A percentile compares a stretch with the other conserved stretches of the same genome.
Evolutionary conservation across 2,329 filamentous ascomycete species (phyloP).

Genomic region (Scytalidium sp.): DNA sequence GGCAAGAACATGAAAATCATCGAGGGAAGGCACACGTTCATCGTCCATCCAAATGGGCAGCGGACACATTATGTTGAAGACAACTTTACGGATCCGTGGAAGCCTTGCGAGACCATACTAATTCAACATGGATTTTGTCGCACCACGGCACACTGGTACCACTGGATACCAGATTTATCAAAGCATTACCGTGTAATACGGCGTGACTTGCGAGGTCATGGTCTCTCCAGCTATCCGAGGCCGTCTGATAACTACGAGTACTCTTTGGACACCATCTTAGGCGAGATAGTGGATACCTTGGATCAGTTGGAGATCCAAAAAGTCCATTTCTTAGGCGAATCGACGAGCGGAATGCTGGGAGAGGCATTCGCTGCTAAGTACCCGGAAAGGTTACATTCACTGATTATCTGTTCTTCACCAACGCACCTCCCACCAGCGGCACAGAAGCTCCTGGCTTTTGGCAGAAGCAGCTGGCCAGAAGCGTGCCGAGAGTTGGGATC

Average conservation of each 20-base stretch:
- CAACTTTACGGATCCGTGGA: conserved; percentile 4
- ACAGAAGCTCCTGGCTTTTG: background rate
- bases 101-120: conserved; percentile 25
- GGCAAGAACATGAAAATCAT: too few relatives aligned
- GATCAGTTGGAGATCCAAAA: conserved; percentile 28
- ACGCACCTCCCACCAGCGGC: conserved; percentile 1
- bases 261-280: conserved; percentile 24
- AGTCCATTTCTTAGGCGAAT: conserved; percentile 32
- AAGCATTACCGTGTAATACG: conserved; percentile 29
- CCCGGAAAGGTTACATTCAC: conserved; percentile 25
- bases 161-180: conserved; percentile 31
- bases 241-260: conserved; percentile 16
- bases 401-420: conserved; percentile 31
- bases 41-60: conserved; percentile 5
- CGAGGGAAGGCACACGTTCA: too few relatives aligned
- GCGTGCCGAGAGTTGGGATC: conserved; percentile 25
- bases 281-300: conserved; percentile 31
- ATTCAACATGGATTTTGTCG: conserved; percentile 35
- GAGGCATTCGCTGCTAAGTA: conserved; percentile 30
- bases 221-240: conserved; percentile 24
- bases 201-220: conserved; percentile 31
- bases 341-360: conserved; percentile 30
- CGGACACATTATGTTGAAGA: background rate
- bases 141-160: conserved; percentile 31
- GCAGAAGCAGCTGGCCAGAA: background rate